These are phyloP conservation scores for Cercophora samala DNA, from an alignment of 495 filamentous ascomycete genomes.

Conservation along the genomic window DNA sequence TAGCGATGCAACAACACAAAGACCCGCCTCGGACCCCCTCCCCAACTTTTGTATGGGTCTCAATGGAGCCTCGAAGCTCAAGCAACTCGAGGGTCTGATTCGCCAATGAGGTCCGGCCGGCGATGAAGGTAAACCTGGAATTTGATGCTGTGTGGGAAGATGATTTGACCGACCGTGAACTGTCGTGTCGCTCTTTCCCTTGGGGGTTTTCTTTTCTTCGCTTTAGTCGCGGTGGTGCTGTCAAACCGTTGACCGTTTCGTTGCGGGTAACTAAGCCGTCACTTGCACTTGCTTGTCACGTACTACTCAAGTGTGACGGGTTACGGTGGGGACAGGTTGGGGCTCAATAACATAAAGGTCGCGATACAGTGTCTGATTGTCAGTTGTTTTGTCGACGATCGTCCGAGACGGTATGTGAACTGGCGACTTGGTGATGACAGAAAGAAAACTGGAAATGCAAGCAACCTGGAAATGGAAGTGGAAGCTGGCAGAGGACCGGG, in stretches of 20 bases:
- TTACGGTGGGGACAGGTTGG: neutral
- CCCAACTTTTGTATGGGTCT: conserved; percentile 1
- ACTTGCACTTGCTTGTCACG: neutral
- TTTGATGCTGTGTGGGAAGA: neutral
- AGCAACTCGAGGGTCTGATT: neutral
- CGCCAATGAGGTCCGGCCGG: neutral
- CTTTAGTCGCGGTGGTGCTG: neutral
- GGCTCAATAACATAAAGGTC: neutral
- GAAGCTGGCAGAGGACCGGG: neutral
- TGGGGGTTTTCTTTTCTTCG: neutral
- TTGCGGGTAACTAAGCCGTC: neutral
- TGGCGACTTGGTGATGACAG: neutral
- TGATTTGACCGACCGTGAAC: neutral
- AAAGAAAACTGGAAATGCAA: neutral
- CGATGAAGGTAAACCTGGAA: neutral
- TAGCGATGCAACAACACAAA: conserved; percentile 14
- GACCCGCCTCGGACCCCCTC: conserved; percentile 6
- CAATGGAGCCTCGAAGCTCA: conserved; percentile 2
- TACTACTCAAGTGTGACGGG: neutral
- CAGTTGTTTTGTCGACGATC: neutral
- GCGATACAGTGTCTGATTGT: neutral
- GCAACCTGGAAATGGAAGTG: neutral
- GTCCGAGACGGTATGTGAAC: neutral
- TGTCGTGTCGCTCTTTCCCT: neutral
- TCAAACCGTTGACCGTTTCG: neutral